These are phyloP conservation scores for Leishmania amazonensis DNA, from an alignment of 208 protist species.

Conservation along the genomic window DNA sequence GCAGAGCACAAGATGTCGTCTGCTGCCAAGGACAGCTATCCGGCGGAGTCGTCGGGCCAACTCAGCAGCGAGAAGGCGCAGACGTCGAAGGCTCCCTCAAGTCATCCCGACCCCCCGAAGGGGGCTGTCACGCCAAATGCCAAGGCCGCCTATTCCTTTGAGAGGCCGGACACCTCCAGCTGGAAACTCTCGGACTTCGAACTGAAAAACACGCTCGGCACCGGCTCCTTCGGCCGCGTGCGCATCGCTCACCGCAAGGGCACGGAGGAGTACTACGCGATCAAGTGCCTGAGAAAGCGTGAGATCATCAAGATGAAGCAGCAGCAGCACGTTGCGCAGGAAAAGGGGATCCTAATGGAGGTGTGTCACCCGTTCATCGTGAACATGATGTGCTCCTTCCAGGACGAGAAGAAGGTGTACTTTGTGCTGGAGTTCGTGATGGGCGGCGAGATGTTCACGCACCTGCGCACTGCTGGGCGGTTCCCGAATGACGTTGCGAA, in stretches of 20 bases:
- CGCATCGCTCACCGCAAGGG: constrained; percentile 85
- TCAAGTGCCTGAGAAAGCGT: constrained; percentile 91
- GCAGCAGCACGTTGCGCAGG: constrained; percentile 86
- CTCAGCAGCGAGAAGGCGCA: constrained; percentile 12
- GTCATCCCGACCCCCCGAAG: constrained; percentile 15
- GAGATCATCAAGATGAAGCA: constrained; percentile 90
- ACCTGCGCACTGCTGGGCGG: constrained; percentile 80
- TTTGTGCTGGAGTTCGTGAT: constrained; percentile 94
- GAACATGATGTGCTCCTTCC: constrained; percentile 94
- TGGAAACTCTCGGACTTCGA: constrained; percentile 90
- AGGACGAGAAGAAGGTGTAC: constrained; percentile 93
- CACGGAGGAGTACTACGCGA: constrained; percentile 87
- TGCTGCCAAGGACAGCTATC: constrained; percentile 9
- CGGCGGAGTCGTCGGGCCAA: background rate
- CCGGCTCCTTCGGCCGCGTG: constrained; percentile 93
- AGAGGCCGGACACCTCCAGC: constrained; percentile 72
- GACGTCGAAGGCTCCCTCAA: background rate
- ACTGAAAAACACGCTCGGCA: constrained; percentile 87
- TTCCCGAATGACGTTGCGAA: constrained; percentile 89
- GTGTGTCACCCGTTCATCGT: constrained; percentile 95
- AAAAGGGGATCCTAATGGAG: constrained; percentile 91
- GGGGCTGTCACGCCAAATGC: background rate
- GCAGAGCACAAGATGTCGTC: constrained; percentile 10
- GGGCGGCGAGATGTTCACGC: constrained; percentile 91
- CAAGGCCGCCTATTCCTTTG: constrained; percentile 30